Evolutionary conservation across 148 eudicot species (phyloP).

Genomic region (Pouteria glomerata): DNA sequence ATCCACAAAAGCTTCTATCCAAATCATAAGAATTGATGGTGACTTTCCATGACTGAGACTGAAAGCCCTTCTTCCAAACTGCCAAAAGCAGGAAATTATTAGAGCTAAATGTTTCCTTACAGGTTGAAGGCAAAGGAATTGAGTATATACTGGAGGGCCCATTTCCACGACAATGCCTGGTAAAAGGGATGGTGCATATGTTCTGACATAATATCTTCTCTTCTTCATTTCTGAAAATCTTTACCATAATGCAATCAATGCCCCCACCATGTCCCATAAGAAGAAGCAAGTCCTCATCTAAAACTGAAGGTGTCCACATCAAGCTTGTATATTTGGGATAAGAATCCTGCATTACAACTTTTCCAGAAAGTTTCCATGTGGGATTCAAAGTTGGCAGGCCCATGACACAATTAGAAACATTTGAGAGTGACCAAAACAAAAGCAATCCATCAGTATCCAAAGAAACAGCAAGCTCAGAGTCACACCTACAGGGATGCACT

Average conservation of each 20-base stretch:
- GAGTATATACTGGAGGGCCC: conserved; percentile 50
- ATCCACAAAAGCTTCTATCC: conserved; percentile 23
- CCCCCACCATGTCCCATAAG: conserved; percentile 66
- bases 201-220: conserved; percentile 43
- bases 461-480: conserved; percentile 67
- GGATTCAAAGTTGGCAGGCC: conserved; percentile 62
- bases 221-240: conserved; percentile 28
- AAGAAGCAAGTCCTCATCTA: conserved; percentile 51
- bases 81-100: conserved; percentile 57
- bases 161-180: conserved; percentile 17
- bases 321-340: conserved; percentile 43
- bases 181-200: conserved; percentile 69
- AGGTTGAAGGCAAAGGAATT: conserved; percentile 54
- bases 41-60: conserved; percentile 68
- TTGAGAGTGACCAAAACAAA: conserved; percentile 69
- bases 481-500: conserved; percentile 51
- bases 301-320: conserved; percentile 70
- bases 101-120: conserved; percentile 26
- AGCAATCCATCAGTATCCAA: conserved; percentile 71
- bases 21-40: conserved; percentile 45
- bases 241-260: conserved; percentile 60
- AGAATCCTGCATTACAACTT: conserved; percentile 27
- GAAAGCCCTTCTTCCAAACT: conserved; percentile 50
- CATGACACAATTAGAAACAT: conserved; percentile 36
- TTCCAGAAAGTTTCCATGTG: conserved; percentile 57